These are phyloP conservation scores for Rhizophagus clarus DNA, from an alignment of 192 early-diverging fungal species.

Conservation along the genomic window DNA sequence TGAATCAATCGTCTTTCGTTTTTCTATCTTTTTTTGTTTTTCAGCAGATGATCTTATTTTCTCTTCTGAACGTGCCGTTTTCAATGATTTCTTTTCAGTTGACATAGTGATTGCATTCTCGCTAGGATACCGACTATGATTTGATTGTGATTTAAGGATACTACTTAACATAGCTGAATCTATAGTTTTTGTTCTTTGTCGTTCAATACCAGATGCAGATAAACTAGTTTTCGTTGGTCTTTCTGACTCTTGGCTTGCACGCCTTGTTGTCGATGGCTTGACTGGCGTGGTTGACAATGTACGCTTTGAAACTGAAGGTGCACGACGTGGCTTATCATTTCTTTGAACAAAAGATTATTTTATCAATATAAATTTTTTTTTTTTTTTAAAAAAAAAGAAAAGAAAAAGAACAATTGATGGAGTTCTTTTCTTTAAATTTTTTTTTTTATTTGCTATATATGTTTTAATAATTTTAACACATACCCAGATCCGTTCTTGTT, in stretches of 20 bases:
- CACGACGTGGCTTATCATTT: background rate
- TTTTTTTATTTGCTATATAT: background rate
- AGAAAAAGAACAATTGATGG: background rate
- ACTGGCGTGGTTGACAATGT: background rate
- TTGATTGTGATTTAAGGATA: background rate
- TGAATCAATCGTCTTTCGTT: constrained; percentile 21
- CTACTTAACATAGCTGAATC: background rate
- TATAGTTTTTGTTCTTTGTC: constrained; percentile 12
- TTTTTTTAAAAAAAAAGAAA: background rate
- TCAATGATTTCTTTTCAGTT: constrained; percentile 14
- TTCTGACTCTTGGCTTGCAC: constrained; percentile 5
- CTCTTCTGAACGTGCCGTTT: constrained; percentile 23
- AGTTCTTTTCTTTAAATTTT: background rate
- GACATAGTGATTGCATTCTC: background rate
- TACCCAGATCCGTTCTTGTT: background rate
- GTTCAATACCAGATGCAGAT: background rate
- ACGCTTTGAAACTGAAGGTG: constrained; percentile 9
- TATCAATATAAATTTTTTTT: background rate
- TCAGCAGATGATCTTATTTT: background rate
- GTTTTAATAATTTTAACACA: background rate
- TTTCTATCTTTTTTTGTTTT: constrained; percentile 15
- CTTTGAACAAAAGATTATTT: background rate
- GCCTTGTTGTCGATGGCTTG: background rate
- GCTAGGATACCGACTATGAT: constrained; percentile 24
- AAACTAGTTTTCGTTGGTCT: background rate